Evolutionary conservation across 805 yeast species (phyloP), one percentile per base, ranked within the genome.

Genomic region (Saccharomycopsis sp.): DNA sequence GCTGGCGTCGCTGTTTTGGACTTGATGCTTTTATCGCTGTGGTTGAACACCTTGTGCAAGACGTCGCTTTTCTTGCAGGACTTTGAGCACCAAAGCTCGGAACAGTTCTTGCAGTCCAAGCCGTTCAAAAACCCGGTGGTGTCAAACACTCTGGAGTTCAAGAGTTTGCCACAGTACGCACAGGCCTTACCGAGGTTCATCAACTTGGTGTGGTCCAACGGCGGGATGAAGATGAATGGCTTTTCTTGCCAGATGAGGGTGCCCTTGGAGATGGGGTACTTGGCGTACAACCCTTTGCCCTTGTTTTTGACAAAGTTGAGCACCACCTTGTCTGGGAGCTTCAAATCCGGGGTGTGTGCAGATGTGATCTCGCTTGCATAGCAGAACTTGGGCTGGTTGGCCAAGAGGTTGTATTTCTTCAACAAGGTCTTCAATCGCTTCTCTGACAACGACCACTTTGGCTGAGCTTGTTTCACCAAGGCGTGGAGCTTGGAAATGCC

Each of bases 61-160:
- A 57, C 52, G 51, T 78, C 78, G 16, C 49, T 48, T 43, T 67
- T 69, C 52, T 77, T 75, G 62, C 95, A 84, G 7, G 55, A 57
- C 36, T 60, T 63, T 5, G 77, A 68, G 57, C 94, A 84, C 89
- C 92, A 84, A 36, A 76, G 62, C 38, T 75, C 80, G 5, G 67
- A 57, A 50, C 89, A 81, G 12, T 67, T 66, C 38, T 67, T 63
- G 60, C 94, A 84, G 48, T 77, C 80, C 36, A 78, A 61, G n/a
- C 80, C 77, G 31, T 57, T 60, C 36, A 68, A 55, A 25, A 46
- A 39, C 10, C 44, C 30, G 9, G 30, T 32, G 5, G 45, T 17
- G 23, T 43, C 42, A 20, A 42, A 45, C 2, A 34, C 18, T 6
- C 65, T 49, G 4, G 52, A 46, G 2, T 63, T 59, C 29, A 77